These are phyloP conservation scores for Plasmodium blacklocki DNA, from an alignment of 169 alveolate genomes.

Conservation along the genomic window DNA sequence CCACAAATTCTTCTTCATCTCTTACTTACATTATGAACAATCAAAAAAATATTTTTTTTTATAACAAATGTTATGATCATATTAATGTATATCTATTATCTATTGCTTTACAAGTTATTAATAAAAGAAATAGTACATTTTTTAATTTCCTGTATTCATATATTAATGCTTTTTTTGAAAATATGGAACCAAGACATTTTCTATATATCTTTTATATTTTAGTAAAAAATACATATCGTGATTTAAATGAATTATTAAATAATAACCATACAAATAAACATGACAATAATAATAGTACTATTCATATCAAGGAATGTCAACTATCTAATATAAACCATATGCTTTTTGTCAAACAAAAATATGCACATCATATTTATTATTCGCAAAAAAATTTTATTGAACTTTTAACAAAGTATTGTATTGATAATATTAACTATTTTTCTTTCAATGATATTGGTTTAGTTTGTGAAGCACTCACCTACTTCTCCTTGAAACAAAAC, in stretches of 20 bases:
- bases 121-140: conserved; percentile 31
- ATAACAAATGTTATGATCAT: conserved; percentile 40
- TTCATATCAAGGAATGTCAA: neutral
- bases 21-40: neutral
- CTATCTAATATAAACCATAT: neutral
- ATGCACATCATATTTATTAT: conserved; percentile 1
- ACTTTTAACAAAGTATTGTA: conserved; percentile 22
- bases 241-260: neutral
- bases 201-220: conserved; percentile 22
- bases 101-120: conserved; percentile 41
- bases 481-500: conserved; percentile 32
- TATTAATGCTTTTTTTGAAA: neutral
- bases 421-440: conserved; percentile 22
- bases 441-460: conserved; percentile 42
- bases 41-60: neutral
- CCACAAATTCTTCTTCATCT: too few relatives aligned
- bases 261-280: neutral
- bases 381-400: conserved; percentile 42
- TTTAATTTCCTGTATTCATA: conserved; percentile 35
- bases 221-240: conserved; percentile 40
- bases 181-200: conserved; percentile 60
- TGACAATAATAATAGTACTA: neutral
- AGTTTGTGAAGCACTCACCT: conserved; percentile 33
- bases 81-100: conserved; percentile 47
- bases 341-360: neutral